A percentile compares a stretch with the other conserved stretches of the same genome.
Conservation (phyloP, 345 rosid genomes). For the Corchorus olitorius region DNA sequence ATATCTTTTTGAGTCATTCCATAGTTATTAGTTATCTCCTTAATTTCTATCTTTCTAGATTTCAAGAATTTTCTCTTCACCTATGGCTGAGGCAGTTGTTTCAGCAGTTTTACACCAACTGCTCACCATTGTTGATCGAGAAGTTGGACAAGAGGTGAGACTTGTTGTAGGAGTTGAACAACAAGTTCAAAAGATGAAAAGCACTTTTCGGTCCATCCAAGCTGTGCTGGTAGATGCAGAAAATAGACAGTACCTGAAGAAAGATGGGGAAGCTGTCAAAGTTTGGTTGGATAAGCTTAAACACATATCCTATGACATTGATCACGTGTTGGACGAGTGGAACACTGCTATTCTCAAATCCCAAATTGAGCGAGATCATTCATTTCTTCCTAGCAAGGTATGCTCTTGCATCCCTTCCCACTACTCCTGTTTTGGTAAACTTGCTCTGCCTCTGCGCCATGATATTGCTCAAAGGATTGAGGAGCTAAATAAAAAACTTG, state of each 20-base stretch:
- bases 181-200: conserved; percentile 17
- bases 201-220: conserved; percentile 14
- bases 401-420: too few species aligned
- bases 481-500: neutral
- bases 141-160: neutral
- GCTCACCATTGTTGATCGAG: neutral
- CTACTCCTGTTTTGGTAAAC: too few species aligned
- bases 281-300: conserved; percentile 27
- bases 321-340: neutral
- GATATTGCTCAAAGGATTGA: neutral
- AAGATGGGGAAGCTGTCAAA: neutral
- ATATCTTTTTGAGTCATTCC: too few species aligned
- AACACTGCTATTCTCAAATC: neutral
- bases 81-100: neutral
- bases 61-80: too few species aligned
- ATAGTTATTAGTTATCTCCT: too few species aligned
- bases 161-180: conserved; percentile 12
- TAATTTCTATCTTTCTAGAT: too few species aligned
- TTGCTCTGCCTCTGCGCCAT: neutral
- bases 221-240: conserved; percentile 31
- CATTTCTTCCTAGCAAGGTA: neutral
- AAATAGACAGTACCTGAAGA: conserved; percentile 10
- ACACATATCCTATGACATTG: conserved; percentile 20
- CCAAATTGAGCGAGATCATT: neutral
- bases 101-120: neutral